Percentiles rank a stretch among this genome's conserved stretches.
These are phyloP conservation scores for Hymenoscyphus albidus DNA, from an alignment of 2,329 filamentous ascomycete genomes.

Conservation along the genomic window DNA sequence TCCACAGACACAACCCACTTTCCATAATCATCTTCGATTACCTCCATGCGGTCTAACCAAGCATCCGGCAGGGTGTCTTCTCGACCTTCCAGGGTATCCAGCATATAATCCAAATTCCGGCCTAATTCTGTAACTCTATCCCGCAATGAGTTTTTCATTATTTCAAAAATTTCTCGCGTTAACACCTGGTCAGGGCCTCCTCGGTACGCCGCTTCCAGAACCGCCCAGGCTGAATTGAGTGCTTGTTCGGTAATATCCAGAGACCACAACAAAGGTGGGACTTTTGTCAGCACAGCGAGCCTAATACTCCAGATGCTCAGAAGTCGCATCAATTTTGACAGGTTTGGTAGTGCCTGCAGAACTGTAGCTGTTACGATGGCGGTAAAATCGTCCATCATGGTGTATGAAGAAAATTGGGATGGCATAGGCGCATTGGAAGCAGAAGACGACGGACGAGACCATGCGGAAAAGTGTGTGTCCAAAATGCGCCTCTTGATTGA, in stretches of 20 bases:
- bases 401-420: conserved; percentile 51
- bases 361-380: conserved; percentile 88
- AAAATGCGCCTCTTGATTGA: conserved; percentile 87
- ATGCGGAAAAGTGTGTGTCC: conserved; percentile 68
- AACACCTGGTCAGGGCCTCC: conserved; percentile 18
- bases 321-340: conserved; percentile 70
- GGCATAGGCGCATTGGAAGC: conserved; percentile 42
- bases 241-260: conserved; percentile 65
- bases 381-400: conserved; percentile 81
- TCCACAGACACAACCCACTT: conserved; percentile 80
- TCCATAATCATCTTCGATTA: conserved; percentile 70
- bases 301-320: conserved; percentile 76
- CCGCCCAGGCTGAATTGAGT: conserved; percentile 63
- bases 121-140: conserved; percentile 68
- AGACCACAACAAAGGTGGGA: conserved; percentile 64
- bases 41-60: conserved; percentile 87
- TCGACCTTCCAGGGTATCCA: conserved; percentile 80
- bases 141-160: conserved; percentile 62
- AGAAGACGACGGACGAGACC: conserved; percentile 50
- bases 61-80: conserved; percentile 78
- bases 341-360: conserved; percentile 77
- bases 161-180: conserved; percentile 43
- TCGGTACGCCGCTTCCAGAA: conserved; percentile 41
- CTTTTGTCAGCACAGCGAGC: conserved; percentile 67
- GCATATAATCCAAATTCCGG: conserved; percentile 72